Percentiles rank a stretch among this genome's conserved stretches.
These are phyloP conservation scores for Pholiota conissans DNA, from an alignment of 768 basidiomycete genomes.

Conservation along the genomic window DNA sequence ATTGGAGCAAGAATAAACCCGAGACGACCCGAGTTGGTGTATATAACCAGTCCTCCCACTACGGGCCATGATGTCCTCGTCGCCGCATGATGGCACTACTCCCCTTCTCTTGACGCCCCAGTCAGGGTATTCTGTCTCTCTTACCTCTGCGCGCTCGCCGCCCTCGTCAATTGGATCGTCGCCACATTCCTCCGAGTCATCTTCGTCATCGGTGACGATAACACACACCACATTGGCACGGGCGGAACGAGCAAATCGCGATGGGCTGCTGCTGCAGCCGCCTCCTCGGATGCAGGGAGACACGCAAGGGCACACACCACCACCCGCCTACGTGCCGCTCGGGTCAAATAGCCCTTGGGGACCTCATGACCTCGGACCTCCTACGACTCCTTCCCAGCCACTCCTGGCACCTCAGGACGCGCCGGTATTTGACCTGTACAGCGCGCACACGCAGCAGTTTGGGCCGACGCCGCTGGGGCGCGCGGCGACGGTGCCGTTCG, in stretches of 20 bases:
- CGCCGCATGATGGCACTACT: conserved; percentile 1
- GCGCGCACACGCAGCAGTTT: conserved; percentile 16
- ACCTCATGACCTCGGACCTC: background rate
- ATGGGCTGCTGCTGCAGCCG: background rate
- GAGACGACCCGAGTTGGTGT: background rate
- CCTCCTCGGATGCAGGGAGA: background rate
- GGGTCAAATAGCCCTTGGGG: background rate
- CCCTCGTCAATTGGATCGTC: background rate
- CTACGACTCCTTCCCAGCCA: background rate
- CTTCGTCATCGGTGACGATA: conserved; percentile 2
- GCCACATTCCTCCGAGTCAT: background rate
- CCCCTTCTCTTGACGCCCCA: background rate
- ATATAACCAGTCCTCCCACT: conserved; percentile 5
- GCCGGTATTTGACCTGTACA: conserved; percentile 5
- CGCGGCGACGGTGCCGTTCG: conserved; percentile 24
- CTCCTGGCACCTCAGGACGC: background rate
- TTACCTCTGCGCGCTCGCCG: background rate
- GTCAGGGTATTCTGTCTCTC: background rate
- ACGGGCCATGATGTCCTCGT: background rate
- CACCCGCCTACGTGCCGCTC: conserved; percentile 17
- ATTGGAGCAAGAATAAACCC: conserved; percentile 1
- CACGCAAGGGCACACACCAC: conserved; percentile 13
- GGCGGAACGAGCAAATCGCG: background rate
- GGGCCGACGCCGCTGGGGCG: conserved; percentile 24
- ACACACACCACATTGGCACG: background rate